Evolutionary conservation across 164 flowering plant species (phyloP).

Genomic region (Brasenia schreberi): DNA sequence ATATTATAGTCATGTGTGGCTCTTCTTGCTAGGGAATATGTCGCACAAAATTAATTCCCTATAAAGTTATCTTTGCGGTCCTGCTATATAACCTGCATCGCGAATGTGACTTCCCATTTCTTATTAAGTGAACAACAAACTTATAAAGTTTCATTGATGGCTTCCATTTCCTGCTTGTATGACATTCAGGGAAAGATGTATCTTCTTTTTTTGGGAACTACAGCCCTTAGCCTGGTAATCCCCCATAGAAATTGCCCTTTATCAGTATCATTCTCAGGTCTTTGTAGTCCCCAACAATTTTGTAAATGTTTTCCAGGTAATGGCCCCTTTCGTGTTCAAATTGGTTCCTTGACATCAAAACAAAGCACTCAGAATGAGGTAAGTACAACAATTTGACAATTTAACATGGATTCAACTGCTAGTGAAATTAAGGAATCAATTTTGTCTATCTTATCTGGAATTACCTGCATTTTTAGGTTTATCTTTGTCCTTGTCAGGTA

Average conservation of each 20-base stretch:
- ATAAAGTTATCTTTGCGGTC: no score
- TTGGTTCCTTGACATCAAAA: constrained; percentile 54
- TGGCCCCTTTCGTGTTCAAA: constrained; percentile 86
- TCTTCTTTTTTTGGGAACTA: constrained; percentile 95
- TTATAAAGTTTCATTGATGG: not conserved
- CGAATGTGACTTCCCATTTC: no score
- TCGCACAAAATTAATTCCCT: no score
- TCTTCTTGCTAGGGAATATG: no score
- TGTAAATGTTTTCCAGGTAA: constrained; percentile 39
- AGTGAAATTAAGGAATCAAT: no score
- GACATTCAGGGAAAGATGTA: constrained; percentile 80
- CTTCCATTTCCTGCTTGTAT: not conserved
- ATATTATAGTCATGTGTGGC: not conserved
- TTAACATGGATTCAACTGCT: no score
- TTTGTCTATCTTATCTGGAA: no score
- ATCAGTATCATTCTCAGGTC: not conserved
- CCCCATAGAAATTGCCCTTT: constrained; percentile 2
- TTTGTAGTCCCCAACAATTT: not conserved
- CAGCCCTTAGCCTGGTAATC: constrained; percentile 90
- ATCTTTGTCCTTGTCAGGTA: no score
- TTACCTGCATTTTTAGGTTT: no score
- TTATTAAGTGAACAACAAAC: no score
- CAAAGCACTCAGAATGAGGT: constrained; percentile 68
- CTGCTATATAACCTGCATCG: no score
- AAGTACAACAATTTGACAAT: no score